Base-by-base conservation (phyloP, 148 eudicot species). In the Chenopodium berlandieri region DNA sequence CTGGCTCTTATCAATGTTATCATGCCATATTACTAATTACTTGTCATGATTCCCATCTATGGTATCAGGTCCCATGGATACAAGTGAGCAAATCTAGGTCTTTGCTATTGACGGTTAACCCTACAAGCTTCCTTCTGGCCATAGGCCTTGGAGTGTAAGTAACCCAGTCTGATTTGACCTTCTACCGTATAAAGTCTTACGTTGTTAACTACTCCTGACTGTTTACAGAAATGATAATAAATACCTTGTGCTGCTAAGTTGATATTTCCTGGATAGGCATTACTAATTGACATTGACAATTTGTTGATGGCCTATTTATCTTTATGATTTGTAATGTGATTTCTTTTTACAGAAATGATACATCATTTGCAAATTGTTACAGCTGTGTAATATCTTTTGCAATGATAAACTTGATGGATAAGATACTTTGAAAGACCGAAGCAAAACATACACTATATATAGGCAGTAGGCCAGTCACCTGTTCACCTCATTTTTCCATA, bases 71-170 rank as follows among this genome's bases (percentile, higher is more conserved):
- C 31, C 99, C 97, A 22, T 94, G 94, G 94, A 93, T 95, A 84
- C 99, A 95, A 89, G 93, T 95, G 78, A 95, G 99, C 88, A 92
- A 88, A 91, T 93, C 99, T 60, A 91, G 97, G 79, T 87, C 99
- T 0, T 85, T 95, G 86, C 93, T 95, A 46, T 81, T 93, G 86
- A 89, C 88, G 94, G 97, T 95, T 82, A 88, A 90, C 71, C 99
- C 99, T 81, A 46, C 91, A 78, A 73, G 89, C 78, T 93, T 92
- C 83, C 91, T 93, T 79, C 81, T 90, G 52, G 97, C 92, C 79
- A 89, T 91, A 80, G 88, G 84, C 52, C 78, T 92, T 92, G 97
- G 99, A 88, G 89, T 79, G 97, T 95, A 93, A 81, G 97, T 86
- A 75, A 68, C 74, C 70, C 47, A 67, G 56, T 79, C 66, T 76